A percentile compares a stretch with the other conserved stretches of the same genome.
These are phyloP conservation scores for Plasmodium adleri DNA, from an alignment of 169 alveolate species.

Conservation along the genomic window DNA sequence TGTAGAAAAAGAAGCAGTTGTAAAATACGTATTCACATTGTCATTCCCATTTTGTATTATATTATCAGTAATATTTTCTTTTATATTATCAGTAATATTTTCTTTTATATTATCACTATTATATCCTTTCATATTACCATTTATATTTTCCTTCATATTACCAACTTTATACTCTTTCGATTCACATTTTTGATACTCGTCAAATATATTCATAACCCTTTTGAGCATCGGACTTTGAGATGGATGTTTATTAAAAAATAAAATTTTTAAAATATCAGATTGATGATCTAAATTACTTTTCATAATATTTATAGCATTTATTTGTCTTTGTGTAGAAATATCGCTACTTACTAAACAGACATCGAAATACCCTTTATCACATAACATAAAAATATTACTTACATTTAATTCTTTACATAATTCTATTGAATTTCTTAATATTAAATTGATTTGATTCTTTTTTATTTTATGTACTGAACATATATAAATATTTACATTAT, in stretches of 20 bases:
- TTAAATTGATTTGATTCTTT: constrained; percentile 37
- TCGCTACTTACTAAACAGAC: constrained; percentile 51
- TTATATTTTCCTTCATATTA: background rate
- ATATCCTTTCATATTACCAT: background rate
- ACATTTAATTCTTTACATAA: constrained; percentile 58
- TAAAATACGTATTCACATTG: no score
- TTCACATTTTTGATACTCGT: background rate
- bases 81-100: background rate
- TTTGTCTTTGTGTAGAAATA: constrained; percentile 37
- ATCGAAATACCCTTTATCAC: constrained; percentile 44
- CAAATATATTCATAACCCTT: constrained; percentile 6
- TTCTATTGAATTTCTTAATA: constrained; percentile 10
- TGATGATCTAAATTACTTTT: constrained; percentile 29
- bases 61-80: background rate
- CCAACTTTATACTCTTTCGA: background rate
- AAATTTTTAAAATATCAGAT: constrained; percentile 28
- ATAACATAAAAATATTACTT: constrained; percentile 9
- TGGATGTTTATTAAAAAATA: constrained; percentile 23
- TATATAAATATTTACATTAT: constrained; percentile 25
- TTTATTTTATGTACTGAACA: constrained; percentile 71
- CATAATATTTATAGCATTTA: constrained; percentile 52
- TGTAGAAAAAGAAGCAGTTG: background rate
- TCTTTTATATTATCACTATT: background rate
- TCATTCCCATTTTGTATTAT: no score
- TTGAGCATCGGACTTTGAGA: constrained; percentile 21